phyloP scores from a whole-genome alignment of 805 yeast species.

The Candida mattraensis region DNA sequence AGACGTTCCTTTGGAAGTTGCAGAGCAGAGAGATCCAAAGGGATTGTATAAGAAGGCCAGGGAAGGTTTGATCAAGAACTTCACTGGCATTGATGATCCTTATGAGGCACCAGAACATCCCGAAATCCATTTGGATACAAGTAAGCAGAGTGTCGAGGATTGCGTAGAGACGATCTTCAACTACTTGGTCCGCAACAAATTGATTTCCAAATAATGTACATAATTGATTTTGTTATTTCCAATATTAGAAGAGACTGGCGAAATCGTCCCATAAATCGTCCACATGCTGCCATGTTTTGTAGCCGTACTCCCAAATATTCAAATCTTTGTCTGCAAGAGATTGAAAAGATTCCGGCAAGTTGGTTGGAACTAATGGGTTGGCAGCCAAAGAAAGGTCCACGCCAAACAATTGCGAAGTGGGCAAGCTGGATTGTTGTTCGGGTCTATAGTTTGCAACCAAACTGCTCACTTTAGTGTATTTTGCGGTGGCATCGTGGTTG shows the following conservation, averaged over 20 bases:
- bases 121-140: constrained; percentile 79
- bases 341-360: constrained; percentile 21
- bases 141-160: constrained; percentile 71
- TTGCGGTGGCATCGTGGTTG: constrained; percentile 22
- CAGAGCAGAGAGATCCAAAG: constrained; percentile 96
- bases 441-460: constrained; percentile 19
- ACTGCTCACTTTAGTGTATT: constrained; percentile 17
- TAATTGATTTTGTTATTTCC: not conserved
- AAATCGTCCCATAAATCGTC: constrained; percentile 28
- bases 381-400: constrained; percentile 1
- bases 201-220: constrained; percentile 9
- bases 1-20: constrained; percentile 91
- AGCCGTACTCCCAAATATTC: constrained; percentile 25
- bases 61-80: constrained; percentile 89
- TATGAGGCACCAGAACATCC: constrained; percentile 89
- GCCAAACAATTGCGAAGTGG: not conserved
- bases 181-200: constrained; percentile 56
- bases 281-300: constrained; percentile 21
- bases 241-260: constrained; percentile 8
- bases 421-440: not conserved
- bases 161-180: constrained; percentile 71
- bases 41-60: constrained; percentile 96
- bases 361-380: constrained; percentile 12
- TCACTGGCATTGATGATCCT: constrained; percentile 95
- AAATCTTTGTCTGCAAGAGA: constrained; percentile 23